phyloP scores from a whole-genome alignment of 257 asterid species.

The Asclepias syriaca region DNA sequence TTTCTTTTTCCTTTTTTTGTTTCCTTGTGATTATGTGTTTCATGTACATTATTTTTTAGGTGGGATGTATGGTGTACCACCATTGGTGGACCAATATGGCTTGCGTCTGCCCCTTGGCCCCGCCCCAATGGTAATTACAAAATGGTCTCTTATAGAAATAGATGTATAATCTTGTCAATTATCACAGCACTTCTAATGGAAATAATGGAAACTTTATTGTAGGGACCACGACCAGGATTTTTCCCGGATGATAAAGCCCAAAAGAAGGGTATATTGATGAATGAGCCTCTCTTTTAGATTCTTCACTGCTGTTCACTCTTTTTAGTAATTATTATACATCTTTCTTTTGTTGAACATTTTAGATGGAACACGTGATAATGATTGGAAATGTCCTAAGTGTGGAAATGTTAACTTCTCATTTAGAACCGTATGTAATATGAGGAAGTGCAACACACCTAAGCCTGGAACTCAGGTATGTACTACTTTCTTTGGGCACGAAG shows the following conservation, averaged over 20 bases:
- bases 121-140: slow-evolving; percentile 44
- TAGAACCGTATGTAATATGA: slow-evolving; percentile 86
- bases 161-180: background rate
- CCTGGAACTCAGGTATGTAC: slow-evolving; percentile 78
- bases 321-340: slow-evolving; percentile 1
- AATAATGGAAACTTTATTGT: slow-evolving; percentile 13
- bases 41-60: slow-evolving; percentile 33
- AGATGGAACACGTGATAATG: slow-evolving; percentile 86
- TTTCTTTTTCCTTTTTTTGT: background rate
- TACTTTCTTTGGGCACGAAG: background rate
- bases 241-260: slow-evolving; percentile 57
- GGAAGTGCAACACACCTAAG: slow-evolving; percentile 90
- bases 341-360: slow-evolving; percentile 17
- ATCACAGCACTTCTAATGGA: background rate
- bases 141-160: background rate
- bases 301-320: slow-evolving; percentile 1
- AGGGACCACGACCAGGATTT: slow-evolving; percentile 75
- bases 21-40: background rate
- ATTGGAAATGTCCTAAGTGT: slow-evolving; percentile 91
- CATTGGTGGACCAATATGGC: slow-evolving; percentile 71
- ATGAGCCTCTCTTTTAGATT: slow-evolving; percentile 14
- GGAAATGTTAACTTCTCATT: slow-evolving; percentile 83
- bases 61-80: slow-evolving; percentile 77
- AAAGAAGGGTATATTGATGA: slow-evolving; percentile 44
- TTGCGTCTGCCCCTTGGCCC: slow-evolving; percentile 62